Conservation (phyloP, 768 basidiomycete species). For the Mycena amicta region DNA sequence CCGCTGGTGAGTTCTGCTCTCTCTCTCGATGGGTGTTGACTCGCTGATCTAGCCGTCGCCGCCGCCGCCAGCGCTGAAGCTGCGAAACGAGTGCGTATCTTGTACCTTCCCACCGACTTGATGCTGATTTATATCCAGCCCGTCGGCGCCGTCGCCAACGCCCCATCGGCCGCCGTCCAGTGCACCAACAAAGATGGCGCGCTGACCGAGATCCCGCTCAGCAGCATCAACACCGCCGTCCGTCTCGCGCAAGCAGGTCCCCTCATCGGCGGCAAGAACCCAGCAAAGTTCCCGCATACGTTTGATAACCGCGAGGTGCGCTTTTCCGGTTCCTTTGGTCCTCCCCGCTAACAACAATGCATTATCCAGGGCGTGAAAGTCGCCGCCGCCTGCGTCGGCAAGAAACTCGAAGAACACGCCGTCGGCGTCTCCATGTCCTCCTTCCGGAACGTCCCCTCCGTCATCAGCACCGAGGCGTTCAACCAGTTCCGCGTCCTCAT, state of each 20-base stretch:
- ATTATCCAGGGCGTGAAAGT: slow-evolving; percentile 14
- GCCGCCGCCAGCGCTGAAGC: slow-evolving; percentile 9
- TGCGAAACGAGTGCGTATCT: slow-evolving; percentile 7
- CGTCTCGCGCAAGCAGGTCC: slow-evolving; percentile 17
- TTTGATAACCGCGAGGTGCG: slow-evolving; percentile 19
- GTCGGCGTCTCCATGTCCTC: slow-evolving; percentile 16
- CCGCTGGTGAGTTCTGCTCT: neutral
- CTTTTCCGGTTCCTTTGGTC: no score
- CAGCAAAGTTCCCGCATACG: slow-evolving; percentile 16
- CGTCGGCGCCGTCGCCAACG: slow-evolving; percentile 12
- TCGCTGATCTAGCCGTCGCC: neutral
- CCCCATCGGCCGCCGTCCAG: slow-evolving; percentile 5
- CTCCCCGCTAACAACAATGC: neutral
- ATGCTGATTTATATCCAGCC: neutral
- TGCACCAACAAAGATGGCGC: slow-evolving; percentile 6
- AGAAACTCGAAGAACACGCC: slow-evolving; percentile 17
- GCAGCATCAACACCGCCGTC: slow-evolving; percentile 5
- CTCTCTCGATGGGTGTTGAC: neutral
- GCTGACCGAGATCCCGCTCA: slow-evolving; percentile 9
- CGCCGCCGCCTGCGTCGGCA: slow-evolving; percentile 11
- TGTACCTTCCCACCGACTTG: neutral
- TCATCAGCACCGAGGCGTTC: slow-evolving; percentile 8
- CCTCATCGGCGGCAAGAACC: slow-evolving; percentile 2
- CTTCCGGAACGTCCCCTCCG: slow-evolving; percentile 18
- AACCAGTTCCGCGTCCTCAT: slow-evolving; percentile 24